Base-by-base conservation (phyloP, 768 basidiomycete species). In the Brasilioporus rufonigricans region DNA sequence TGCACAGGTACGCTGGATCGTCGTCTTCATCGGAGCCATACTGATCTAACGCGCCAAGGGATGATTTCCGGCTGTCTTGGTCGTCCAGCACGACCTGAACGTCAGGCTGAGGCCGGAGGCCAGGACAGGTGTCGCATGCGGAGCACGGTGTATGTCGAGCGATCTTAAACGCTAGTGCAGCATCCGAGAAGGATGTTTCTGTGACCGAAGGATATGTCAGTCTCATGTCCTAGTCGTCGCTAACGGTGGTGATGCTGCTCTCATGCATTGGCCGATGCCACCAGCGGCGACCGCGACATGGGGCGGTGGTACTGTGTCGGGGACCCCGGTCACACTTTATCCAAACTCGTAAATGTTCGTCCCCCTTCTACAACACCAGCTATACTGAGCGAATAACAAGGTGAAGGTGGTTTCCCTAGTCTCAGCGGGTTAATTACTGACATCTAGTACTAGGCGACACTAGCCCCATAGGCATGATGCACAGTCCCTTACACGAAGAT, bases 141-240 rank as follows among this genome's bases (percentile, higher is more conserved):
- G 80, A 72, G 65, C 93, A 96, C 0, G 78, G 75, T 4, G 88
- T 82, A 71, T 93, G 92, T 16, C 93, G 82, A 6, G 93, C 89
- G 53, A 93, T 87, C 75, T 92, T 94, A 60, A 91, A 77, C 14
- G 84, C 73, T 2, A 85, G 69, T 11, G 80, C 77, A 33, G 76
- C 68, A 48, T 80, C 67, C 19, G 75, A 76, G 48, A 87, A 78
- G 16, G 73, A 71, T 56, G 77, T 67, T 46, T 77, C 71, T 61
- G 81, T 76, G n/a, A 81, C 80, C 31, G 80, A 75, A 33, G 89
- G 89, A 71, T 91, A 91, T 50, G 82, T 74, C 53, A 78, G 72
- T 71, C 81, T 87, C 86, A 88, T 87, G 53, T 45, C 32, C 39
- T 48, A 21, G 57, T 54, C 44, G 57, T 53, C 46, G 57, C 38